phyloP scores from a whole-genome alignment of 305 asterid species.

The Fraxinus dipetala region DNA sequence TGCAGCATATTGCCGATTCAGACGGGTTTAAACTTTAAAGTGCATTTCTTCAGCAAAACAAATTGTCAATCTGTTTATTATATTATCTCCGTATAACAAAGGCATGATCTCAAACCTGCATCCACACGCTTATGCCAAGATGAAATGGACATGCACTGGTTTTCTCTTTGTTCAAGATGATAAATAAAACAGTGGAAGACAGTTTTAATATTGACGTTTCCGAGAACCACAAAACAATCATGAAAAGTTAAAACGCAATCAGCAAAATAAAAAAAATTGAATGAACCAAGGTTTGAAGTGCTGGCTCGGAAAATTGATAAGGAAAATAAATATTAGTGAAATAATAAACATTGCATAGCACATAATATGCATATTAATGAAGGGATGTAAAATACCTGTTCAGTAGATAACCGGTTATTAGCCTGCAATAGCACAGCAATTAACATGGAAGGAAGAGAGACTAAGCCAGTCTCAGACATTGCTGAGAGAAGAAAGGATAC shows the following conservation, averaged over 20 bases:
- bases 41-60: not conserved
- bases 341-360: not conserved
- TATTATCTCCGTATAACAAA: not conserved
- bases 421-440: slow-evolving; percentile 94
- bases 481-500: slow-evolving; percentile 76
- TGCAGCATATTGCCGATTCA: not conserved
- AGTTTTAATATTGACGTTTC: not conserved
- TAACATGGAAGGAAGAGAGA: slow-evolving; percentile 96
- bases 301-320: not conserved
- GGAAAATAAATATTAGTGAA: not conserved
- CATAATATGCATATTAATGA: slow-evolving; percentile 8
- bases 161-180: not conserved
- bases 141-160: slow-evolving; percentile 1
- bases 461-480: slow-evolving; percentile 88
- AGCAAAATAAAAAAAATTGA: not conserved
- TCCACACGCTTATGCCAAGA: not conserved
- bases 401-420: slow-evolving; percentile 77
- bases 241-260: not conserved
- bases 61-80: not conserved
- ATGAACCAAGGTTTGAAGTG: not conserved
- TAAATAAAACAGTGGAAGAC: not conserved
- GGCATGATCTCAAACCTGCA: slow-evolving; percentile 1
- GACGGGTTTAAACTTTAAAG: not conserved
- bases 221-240: not conserved
- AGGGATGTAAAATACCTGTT: slow-evolving; percentile 52